phyloP scores from a whole-genome alignment of 345 rosid genomes.

The Camelina sativa region DNA sequence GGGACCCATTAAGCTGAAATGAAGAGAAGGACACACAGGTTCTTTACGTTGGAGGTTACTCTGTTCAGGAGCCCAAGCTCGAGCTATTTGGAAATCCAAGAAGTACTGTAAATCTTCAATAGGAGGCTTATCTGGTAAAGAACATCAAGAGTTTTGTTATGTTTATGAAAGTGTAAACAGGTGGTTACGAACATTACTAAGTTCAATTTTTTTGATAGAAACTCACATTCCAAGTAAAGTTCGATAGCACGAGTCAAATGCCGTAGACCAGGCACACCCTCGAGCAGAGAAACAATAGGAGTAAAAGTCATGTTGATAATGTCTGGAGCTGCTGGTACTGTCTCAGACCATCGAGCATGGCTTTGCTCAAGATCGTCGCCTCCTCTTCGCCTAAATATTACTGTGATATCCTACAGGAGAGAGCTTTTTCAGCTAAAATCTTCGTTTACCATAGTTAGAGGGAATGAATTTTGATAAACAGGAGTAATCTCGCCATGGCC shows the following conservation, averaged over 20 bases:
- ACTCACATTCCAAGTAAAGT: conserved; percentile 91
- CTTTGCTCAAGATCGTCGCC: conserved; percentile 99
- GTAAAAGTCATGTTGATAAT: conserved; percentile 91
- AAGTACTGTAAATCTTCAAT: conserved; percentile 96
- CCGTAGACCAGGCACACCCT: conserved; percentile 87
- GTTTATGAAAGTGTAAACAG: not conserved
- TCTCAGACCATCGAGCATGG: conserved; percentile 86
- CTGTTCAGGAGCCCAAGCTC: conserved; percentile 95
- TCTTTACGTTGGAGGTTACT: conserved; percentile 88
- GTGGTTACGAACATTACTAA: not conserved
- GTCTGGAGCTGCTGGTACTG: conserved; percentile 80
- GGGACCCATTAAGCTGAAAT: conserved; percentile 99
- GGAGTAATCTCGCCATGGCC: conserved; percentile 18
- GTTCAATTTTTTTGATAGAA: not conserved
- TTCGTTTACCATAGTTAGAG: not conserved
- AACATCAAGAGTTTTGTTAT: not conserved
- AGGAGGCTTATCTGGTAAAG: conserved; percentile 83
- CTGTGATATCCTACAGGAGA: conserved; percentile 94
- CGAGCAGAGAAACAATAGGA: conserved; percentile 84
- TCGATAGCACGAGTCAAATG: conserved; percentile 88
- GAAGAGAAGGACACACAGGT: conserved; percentile 89
- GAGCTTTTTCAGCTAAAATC: conserved; percentile 41
- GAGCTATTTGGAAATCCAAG: conserved; percentile 86
- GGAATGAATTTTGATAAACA: not conserved
- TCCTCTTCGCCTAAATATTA: conserved; percentile 97